These are phyloP conservation scores for Centrapalus pauciflorus DNA, from an alignment of 129 eudicot genomes.

Conservation along the genomic window DNA sequence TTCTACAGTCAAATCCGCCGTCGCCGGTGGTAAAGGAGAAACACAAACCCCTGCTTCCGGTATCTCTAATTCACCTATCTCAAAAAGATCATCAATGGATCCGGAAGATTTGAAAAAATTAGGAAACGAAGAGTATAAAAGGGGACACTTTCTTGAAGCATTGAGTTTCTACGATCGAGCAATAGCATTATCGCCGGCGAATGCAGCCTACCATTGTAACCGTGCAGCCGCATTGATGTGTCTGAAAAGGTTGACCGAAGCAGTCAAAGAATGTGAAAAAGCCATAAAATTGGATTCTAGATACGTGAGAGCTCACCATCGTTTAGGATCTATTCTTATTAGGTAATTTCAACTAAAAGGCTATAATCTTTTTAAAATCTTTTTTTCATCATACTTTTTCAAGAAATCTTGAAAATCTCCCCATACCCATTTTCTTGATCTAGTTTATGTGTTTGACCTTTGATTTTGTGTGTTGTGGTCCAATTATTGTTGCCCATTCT, in stretches of 20 bases:
- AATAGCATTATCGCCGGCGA: conserved; percentile 50
- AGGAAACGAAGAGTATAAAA: conserved; percentile 68
- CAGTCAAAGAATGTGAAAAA: conserved; percentile 75
- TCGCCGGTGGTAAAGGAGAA: conserved; percentile 13
- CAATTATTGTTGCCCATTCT: neutral
- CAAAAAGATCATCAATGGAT: conserved; percentile 31
- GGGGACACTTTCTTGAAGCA: conserved; percentile 56
- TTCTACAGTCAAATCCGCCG: conserved; percentile 15
- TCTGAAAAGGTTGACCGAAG: conserved; percentile 55
- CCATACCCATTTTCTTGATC: conserved; percentile 15
- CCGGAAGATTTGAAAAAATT: conserved; percentile 67
- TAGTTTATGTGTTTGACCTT: neutral
- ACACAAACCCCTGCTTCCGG: conserved; percentile 2
- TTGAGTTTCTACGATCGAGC: conserved; percentile 66
- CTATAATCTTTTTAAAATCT: conserved; percentile 7
- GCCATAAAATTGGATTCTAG: conserved; percentile 74
- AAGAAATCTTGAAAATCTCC: neutral
- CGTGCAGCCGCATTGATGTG: conserved; percentile 82
- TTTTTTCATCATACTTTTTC: neutral
- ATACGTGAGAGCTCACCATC: conserved; percentile 68
- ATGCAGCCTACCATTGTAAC: conserved; percentile 73
- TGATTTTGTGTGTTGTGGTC: neutral
- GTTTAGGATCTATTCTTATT: conserved; percentile 73
- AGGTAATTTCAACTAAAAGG: conserved; percentile 58
- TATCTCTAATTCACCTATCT: neutral